Percentiles rank a stretch among this genome's conserved stretches.
Conservation (phyloP, 163 green algal species). For the Chlamydomonas reinhardtii region DNA sequence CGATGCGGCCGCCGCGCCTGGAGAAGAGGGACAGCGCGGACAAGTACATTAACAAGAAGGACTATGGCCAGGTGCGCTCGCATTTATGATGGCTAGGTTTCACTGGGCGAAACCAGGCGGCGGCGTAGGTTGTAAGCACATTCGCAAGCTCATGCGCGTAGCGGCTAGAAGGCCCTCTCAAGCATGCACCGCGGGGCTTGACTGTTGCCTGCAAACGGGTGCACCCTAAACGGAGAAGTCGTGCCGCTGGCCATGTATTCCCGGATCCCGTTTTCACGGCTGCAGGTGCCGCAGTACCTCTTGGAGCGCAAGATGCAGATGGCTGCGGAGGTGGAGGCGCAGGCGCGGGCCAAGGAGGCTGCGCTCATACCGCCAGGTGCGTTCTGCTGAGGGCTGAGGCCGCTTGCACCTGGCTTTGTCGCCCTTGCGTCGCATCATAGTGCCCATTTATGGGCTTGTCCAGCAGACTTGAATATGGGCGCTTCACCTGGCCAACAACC, state of each 20-base stretch:
- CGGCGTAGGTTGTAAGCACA: too few species aligned
- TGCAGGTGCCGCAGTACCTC: slow-evolving; percentile 66
- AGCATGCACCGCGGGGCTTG: too few species aligned
- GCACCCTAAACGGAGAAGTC: too few species aligned
- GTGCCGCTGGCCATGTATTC: too few species aligned
- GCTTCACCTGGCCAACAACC: too few species aligned
- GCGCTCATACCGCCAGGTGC: slow-evolving; percentile 63
- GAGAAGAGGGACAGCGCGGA: slow-evolving; percentile 30
- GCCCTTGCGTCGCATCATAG: not conserved
- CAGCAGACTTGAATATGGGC: too few species aligned
- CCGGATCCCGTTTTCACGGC: not conserved
- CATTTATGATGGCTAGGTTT: too few species aligned
- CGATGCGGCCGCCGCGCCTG: slow-evolving; percentile 28
- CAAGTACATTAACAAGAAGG: slow-evolving; percentile 66
- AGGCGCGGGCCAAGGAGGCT: slow-evolving; percentile 60
- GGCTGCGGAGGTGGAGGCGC: slow-evolving; percentile 55
- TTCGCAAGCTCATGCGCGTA: not conserved
- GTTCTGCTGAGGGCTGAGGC: not conserved
- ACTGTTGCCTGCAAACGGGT: too few species aligned
- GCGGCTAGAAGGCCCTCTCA: too few species aligned
- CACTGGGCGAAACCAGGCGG: too few species aligned
- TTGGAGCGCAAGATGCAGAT: slow-evolving; percentile 77
- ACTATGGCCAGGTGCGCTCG: slow-evolving; percentile 71
- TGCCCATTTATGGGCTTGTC: too few species aligned
- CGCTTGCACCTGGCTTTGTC: not conserved